Conservation (phyloP, 345 rosid genomes). For the Salix suchowensis region DNA sequence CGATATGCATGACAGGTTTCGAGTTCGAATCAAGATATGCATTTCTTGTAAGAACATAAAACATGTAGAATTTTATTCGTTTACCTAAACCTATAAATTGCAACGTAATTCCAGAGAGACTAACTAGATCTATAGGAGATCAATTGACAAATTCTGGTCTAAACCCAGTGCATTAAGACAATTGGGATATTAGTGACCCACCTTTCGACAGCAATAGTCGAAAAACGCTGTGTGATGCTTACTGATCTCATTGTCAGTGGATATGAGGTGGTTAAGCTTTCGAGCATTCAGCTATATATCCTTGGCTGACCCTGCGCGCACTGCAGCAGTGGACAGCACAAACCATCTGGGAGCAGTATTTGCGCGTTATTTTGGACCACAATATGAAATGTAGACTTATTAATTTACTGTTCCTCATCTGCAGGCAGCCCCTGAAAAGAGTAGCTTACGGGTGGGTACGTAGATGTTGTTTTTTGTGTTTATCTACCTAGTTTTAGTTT, state of each 20-base stretch:
- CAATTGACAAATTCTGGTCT: too few relatives aligned
- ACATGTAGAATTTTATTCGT: too few relatives aligned
- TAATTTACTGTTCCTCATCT: constrained; percentile 41
- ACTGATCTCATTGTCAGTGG: constrained; percentile 63
- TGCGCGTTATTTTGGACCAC: constrained; percentile 48
- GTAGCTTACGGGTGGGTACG: constrained; percentile 3
- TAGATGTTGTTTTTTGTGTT: neutral
- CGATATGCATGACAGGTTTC: rapidly evolving
- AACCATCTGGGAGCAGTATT: constrained; percentile 40
- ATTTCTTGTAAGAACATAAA: too few relatives aligned
- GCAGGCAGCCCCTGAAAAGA: constrained; percentile 30
- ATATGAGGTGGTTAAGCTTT: constrained; percentile 73
- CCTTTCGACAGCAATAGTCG: constrained; percentile 25
- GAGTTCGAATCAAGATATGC: too few relatives aligned
- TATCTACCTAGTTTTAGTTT: neutral
- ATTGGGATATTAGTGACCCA: too few relatives aligned
- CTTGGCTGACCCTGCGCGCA: constrained; percentile 29
- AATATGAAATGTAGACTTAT: constrained; percentile 20
- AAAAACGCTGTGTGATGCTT: constrained; percentile 51
- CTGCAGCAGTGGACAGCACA: constrained; percentile 33
- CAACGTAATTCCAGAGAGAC: too few relatives aligned
- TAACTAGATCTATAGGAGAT: too few relatives aligned
- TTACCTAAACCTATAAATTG: too few relatives aligned
- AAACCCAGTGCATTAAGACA: too few relatives aligned
- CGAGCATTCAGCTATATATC: constrained; percentile 48